A percentile compares a stretch with the other conserved stretches of the same genome.
phyloP scores from a whole-genome alignment of 148 eudicot genomes.

The Mesembryanthemum crystallinum region DNA sequence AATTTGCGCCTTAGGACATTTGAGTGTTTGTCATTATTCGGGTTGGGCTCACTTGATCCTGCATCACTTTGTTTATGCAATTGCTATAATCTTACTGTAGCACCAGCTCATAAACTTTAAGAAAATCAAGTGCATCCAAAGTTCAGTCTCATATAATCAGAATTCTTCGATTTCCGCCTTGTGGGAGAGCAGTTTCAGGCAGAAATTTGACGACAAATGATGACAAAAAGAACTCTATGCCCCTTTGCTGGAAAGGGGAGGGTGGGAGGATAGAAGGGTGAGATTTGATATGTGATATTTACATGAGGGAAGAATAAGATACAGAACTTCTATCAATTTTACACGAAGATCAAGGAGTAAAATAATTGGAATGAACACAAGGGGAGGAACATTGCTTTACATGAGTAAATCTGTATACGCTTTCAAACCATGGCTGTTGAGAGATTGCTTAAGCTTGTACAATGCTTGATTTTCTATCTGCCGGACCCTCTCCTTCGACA shows the following conservation, averaged over 20 bases:
- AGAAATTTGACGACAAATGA: background rate
- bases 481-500: constrained; percentile 83
- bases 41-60: no score
- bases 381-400: constrained; percentile 13
- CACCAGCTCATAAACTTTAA: no score
- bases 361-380: background rate
- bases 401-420: constrained; percentile 64
- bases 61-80: no score
- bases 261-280: background rate
- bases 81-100: no score
- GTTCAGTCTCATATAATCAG: no score
- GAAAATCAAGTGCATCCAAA: no score
- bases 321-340: constrained; percentile 6
- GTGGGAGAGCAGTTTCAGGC: background rate
- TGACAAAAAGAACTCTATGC: background rate
- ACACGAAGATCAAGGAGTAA: constrained; percentile 16
- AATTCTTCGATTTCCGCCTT: no score
- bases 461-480: constrained; percentile 83
- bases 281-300: background rate
- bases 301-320: constrained; percentile 9
- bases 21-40: no score
- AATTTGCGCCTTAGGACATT: no score
- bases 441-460: constrained; percentile 64
- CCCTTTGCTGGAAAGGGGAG: background rate
- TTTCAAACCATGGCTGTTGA: constrained; percentile 54